Conservation (phyloP, 2,329 filamentous ascomycete species). For the Geosmithia flava region DNA sequence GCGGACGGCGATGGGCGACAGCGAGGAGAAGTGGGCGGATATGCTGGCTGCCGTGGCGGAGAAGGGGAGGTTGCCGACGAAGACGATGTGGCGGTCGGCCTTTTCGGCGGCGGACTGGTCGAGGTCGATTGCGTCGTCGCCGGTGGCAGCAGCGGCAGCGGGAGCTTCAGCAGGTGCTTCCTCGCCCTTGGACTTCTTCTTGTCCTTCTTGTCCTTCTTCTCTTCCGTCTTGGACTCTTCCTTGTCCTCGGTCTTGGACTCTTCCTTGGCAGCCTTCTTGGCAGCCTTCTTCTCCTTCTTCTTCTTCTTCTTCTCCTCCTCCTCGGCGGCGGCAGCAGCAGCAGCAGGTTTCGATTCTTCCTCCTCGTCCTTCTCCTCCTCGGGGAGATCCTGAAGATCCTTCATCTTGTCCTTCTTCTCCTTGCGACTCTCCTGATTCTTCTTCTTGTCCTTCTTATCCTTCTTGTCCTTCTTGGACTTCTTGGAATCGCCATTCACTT, state of each 20-base stretch:
- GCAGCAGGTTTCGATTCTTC: constrained; percentile 9
- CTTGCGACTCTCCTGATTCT: constrained; percentile 19
- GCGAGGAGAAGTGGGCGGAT: constrained; percentile 62
- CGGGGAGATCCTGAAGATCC: constrained; percentile 22
- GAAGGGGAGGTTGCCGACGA: constrained; percentile 72
- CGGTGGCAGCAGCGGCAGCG: constrained; percentile 4
- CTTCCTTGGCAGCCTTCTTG: constrained; percentile 8
- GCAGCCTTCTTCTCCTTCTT: constrained; percentile 11
- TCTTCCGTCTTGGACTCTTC: constrained; percentile 11
- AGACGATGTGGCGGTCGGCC: constrained; percentile 18
- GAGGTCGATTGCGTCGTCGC: constrained; percentile 8
- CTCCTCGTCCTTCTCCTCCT: constrained; percentile 14
- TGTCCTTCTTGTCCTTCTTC: constrained; percentile 11
- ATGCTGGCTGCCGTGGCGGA: constrained; percentile 61
- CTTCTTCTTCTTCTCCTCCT: constrained; percentile 12
- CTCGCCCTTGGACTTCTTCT: constrained; percentile 16
- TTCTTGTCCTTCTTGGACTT: constrained; percentile 15
- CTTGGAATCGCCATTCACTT: constrained; percentile 6
- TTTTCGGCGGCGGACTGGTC: constrained; percentile 8
- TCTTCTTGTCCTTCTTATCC: constrained; percentile 17
- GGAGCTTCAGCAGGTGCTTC: constrained; percentile 7
- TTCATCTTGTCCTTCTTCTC: constrained; percentile 28
- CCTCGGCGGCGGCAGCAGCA: constrained; percentile 8
- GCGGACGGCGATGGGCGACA: constrained; percentile 40
- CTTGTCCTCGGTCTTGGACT: constrained; percentile 7